Conservation (phyloP, 768 basidiomycete species). For the Phylloporus rhodoxanthus region DNA sequence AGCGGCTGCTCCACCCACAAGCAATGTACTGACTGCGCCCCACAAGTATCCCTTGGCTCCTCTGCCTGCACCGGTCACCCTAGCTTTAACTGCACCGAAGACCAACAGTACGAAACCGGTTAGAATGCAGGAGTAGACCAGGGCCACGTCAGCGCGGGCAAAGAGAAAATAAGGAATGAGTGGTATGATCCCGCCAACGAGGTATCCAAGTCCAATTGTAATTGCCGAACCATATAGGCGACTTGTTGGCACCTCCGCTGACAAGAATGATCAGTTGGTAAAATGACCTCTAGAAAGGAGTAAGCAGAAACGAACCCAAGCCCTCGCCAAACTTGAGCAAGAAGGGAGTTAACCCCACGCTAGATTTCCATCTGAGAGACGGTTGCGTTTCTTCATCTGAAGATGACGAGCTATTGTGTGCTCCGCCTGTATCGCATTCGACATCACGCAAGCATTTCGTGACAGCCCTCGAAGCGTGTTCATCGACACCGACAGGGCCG, state of each 20-base stretch:
- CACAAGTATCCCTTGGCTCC: conserved; percentile 68
- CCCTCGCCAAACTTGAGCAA: conserved; percentile 95
- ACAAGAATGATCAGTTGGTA: not conserved
- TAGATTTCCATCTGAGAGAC: conserved; percentile 58
- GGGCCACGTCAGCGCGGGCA: conserved; percentile 55
- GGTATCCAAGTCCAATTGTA: conserved; percentile 93
- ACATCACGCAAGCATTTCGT: conserved; percentile 67
- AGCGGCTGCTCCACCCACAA: conserved; percentile 88
- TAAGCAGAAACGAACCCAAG: conserved; percentile 48
- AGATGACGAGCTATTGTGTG: conserved; percentile 11
- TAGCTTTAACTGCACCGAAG: conserved; percentile 88
- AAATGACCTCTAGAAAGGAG: not conserved
- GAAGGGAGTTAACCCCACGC: conserved; percentile 88
- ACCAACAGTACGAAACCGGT: conserved; percentile 83
- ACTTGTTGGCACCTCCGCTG: conserved; percentile 83
- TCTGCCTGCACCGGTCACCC: conserved; percentile 74
- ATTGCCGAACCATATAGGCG: conserved; percentile 87
- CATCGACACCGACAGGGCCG: conserved; percentile 85
- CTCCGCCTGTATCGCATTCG: conserved; percentile 41
- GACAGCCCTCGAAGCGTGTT: conserved; percentile 70
- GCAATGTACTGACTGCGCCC: conserved; percentile 81
- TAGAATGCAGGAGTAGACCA: conserved; percentile 69
- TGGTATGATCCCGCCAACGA: conserved; percentile 89
- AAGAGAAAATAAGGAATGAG: conserved; percentile 92
- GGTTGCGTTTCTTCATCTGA: conserved; percentile 51